Conservation (phyloP, 2,329 filamentous ascomycete genomes). For the Lizonia empirigonia region DNA sequence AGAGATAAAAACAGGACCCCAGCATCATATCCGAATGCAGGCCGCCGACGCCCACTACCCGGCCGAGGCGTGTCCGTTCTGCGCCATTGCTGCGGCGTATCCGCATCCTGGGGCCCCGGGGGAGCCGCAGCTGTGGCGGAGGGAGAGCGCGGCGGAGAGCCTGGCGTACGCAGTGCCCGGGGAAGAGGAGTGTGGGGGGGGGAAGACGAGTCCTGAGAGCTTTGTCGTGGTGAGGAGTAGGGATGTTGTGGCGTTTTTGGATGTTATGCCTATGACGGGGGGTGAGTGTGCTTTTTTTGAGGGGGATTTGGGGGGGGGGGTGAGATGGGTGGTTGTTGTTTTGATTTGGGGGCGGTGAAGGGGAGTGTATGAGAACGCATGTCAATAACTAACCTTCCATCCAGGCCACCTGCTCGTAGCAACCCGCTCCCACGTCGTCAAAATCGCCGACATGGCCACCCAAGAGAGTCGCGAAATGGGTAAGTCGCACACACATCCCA, state of each 20-base stretch:
- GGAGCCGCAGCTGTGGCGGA: slow-evolving; percentile 19
- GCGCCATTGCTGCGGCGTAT: slow-evolving; percentile 60
- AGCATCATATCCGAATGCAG: no score
- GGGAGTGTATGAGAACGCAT: no score
- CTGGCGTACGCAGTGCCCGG: slow-evolving; percentile 30
- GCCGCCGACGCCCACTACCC: slow-evolving; percentile 50
- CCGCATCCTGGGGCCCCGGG: no score
- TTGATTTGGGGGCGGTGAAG: no score
- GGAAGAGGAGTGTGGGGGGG: slow-evolving; percentile 31
- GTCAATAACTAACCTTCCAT: no score
- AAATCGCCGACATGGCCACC: slow-evolving; percentile 72
- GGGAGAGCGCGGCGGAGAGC: slow-evolving; percentile 14
- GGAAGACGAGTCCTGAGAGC: slow-evolving; percentile 47
- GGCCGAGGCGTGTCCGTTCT: slow-evolving; percentile 60
- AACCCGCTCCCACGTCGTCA: slow-evolving; percentile 76
- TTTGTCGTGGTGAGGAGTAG: slow-evolving; percentile 78
- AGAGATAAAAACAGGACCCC: background rate
- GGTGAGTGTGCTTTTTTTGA: slow-evolving; percentile 53
- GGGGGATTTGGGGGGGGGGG: background rate
- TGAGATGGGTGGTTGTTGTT: background rate
- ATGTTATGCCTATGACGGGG: slow-evolving; percentile 84
- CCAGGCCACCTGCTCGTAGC: slow-evolving; percentile 77
- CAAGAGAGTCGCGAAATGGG: slow-evolving; percentile 71
- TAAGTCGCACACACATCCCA: slow-evolving; percentile 37
- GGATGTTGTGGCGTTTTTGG: slow-evolving; percentile 82